Base-by-base conservation (phyloP, 352 stramenopile genomes). In the Pythium rhizo-oryzae region DNA sequence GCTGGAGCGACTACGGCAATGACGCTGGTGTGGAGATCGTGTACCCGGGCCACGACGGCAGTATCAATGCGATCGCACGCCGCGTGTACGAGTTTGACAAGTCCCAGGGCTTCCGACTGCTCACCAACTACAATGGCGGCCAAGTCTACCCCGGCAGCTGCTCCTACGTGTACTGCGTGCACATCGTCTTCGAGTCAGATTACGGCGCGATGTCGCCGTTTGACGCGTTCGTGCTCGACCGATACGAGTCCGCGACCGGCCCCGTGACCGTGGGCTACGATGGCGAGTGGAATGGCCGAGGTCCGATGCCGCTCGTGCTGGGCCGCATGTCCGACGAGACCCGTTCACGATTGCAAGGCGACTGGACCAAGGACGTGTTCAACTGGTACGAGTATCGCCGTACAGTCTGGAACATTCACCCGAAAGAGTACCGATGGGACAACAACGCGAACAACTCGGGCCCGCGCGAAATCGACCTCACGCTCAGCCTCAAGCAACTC, bases 401-500 rank as follows among this genome's bases (percentile, higher is more conserved):
- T 39, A 84, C 77, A 8, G 77, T 64, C 4, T 88, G 77, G 80
- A 78, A 71, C 21, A 54, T 88, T 19, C 77, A 78, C 19, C 72
- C 79, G 41, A 12, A 16, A 2, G 41, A 47, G 9, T 21, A 47
- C 41, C 28, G 6, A 33, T 33, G 28, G 28, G 28, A 33, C 28
- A 33, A 6, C 3, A 33, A 33, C 5, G 15, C 41, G 1, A 19
- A 12, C 13, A 19, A 37, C 75, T 12, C 65, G 75, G 5, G 11
- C 57, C 28, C 28, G 54, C 13, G 67, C 52, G 71, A 81, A 49
- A 67, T 88, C 59, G 78, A 88, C 56, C 57, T 82, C 9, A 72
- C 80, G 6, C 54, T 86, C 51, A 88, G 80, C 63, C 82, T 88
- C 69, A 85, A 86, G 66, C 80, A 86, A 59, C 69, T 88, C 9